Conservation (phyloP, 495 filamentous ascomycete genomes). For the Neurospora sp. region DNA sequence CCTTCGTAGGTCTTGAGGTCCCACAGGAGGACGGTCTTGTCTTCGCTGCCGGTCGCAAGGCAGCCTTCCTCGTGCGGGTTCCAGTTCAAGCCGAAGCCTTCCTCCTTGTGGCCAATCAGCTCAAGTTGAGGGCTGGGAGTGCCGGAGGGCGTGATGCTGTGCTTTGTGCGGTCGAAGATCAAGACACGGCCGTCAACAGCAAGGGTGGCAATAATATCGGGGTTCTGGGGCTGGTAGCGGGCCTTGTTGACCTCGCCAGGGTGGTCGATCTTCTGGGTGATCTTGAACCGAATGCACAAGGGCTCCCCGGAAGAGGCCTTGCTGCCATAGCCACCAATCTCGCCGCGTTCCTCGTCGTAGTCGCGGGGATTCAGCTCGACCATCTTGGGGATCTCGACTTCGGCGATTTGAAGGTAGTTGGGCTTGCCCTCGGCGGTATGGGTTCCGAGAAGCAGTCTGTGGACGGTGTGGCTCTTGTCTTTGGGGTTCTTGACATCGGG, state of each 20-base stretch:
- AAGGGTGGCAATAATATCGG: constrained; percentile 92
- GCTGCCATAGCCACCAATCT: constrained; percentile 88
- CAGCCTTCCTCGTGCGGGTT: constrained; percentile 74
- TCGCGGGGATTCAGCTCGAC: constrained; percentile 61
- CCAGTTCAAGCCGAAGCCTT: constrained; percentile 95
- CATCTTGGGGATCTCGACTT: constrained; percentile 80
- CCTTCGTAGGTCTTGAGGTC: constrained; percentile 63
- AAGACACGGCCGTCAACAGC: constrained; percentile 77
- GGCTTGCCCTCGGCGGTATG: constrained; percentile 80
- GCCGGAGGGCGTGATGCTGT: constrained; percentile 60
- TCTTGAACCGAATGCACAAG: constrained; percentile 67
- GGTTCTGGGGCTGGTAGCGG: constrained; percentile 94
- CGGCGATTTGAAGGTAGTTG: constrained; percentile 92
- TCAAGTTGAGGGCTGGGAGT: constrained; percentile 72
- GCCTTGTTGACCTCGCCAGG: constrained; percentile 98
- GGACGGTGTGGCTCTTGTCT: constrained; percentile 77
- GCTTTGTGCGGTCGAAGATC: constrained; percentile 94
- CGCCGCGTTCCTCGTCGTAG: constrained; percentile 84
- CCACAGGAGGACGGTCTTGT: constrained; percentile 86
- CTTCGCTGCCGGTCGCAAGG: constrained; percentile 82
- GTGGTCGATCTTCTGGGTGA: constrained; percentile 93
- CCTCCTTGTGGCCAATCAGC: constrained; percentile 72
- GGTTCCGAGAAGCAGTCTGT: constrained; percentile 87
- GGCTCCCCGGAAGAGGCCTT: constrained; percentile 38
- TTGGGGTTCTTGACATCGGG: constrained; percentile 83